Conservation (phyloP, 805 yeast genomes). For the Yamadazyma paraphyllophila region DNA sequence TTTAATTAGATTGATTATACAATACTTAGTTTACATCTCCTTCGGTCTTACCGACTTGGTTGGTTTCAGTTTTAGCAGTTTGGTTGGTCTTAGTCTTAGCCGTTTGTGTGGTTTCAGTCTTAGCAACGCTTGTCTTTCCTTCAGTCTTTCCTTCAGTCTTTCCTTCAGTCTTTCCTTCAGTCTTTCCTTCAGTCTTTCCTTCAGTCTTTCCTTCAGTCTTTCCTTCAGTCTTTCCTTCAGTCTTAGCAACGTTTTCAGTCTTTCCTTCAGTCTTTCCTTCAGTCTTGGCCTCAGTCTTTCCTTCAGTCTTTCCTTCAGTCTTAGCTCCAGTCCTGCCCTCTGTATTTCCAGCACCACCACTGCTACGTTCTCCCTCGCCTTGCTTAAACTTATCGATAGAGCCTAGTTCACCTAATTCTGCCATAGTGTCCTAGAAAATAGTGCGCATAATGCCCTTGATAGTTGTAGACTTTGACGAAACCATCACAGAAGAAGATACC, state of each 20-base stretch:
- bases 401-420: conserved; percentile 12
- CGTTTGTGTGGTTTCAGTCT: conserved; percentile 12
- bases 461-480: conserved; percentile 67
- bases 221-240: conserved; percentile 2
- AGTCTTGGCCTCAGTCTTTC: conserved; percentile 3
- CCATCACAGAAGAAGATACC: conserved; percentile 57
- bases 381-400: conserved; percentile 7
- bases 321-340: conserved; percentile 1
- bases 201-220: neutral
- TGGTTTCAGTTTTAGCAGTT: neutral
- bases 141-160: conserved; percentile 15
- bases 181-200: conserved; percentile 10
- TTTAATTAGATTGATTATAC: neutral
- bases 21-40: conserved; percentile 7
- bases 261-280: conserved; percentile 5
- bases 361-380: neutral
- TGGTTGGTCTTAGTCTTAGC: conserved; percentile 10
- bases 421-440: neutral
- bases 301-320: conserved; percentile 12
- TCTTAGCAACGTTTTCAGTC: conserved; percentile 12
- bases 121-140: conserved; percentile 8
- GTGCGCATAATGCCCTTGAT: conserved; percentile 16
- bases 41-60: conserved; percentile 11
- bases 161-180: conserved; percentile 2
- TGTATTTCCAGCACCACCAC: conserved; percentile 10